Evolutionary conservation across 164 flowering plant species (phyloP), one percentile per base, ranked within the genome.

Genomic region (Sextonia rubra): DNA sequence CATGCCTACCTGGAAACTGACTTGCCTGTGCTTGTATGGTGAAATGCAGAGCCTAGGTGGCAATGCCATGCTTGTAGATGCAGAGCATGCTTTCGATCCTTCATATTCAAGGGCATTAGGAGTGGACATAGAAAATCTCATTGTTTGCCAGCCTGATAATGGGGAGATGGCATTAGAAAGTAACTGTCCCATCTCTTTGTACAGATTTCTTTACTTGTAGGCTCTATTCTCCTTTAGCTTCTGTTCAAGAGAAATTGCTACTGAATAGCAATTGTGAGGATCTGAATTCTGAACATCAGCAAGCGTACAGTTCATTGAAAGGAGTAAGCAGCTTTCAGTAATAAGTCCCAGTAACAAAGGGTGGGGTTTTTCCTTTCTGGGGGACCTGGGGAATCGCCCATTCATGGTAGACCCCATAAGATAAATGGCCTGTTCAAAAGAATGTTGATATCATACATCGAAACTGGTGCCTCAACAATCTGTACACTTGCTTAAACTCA

Each of bases 161-260:
- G 99, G 99, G 69, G 98, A 95, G 83, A 95, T 95, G 99, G 99
- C 97, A 60, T 81, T 93, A 63, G 99, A 95, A 88, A 90, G 99
- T 95, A 91, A 84, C 69, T 56, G 25, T 55, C 52, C 66, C 30
- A 69, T 75, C 65, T 55, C 58, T 15, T 52, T 37, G 44, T 37
- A 37, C 8, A 37, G 1, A 37, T 37, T 5, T 37, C 71, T 9
- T 37, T 37, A 37, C 47, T 24, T 48, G 32, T 69, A 6, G 48
- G 12, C 26, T 67, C 18, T 56, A n/a, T 17, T 56, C n/a, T 24
- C 27, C 4, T 22, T 61, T 61, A 7, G 64, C 64, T 11, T 22
- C 22, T 56, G 60, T 61, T 22, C 8, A 24, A 22, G 64, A 22
- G 44, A 56, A 12, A n/a, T 52, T 52, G n/a, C n/a, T 52, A 52